Base-by-base conservation (phyloP, 305 asterid species). In the Ajuga reptans region DNA sequence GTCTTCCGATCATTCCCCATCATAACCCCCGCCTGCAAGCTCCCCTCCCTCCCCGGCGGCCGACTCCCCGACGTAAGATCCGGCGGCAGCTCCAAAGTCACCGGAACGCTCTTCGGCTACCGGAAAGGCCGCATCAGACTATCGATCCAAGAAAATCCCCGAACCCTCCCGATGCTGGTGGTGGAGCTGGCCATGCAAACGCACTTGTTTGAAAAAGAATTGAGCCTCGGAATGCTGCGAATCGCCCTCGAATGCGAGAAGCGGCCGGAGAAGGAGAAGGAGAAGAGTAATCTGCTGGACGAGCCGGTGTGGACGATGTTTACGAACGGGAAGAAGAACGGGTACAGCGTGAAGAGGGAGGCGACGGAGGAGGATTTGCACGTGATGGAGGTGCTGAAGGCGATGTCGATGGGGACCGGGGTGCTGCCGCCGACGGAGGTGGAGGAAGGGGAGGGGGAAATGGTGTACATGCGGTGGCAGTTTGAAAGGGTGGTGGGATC, bases 321-420 rank as follows among this genome's bases (percentile, higher is more conserved):
- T 27, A 66, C 83, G n/a, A 89, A 89, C 12, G 92, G 96, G 72
- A 84, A 83, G 64, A 89, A 86, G 58, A 62, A 43, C n/a, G 96
- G 96, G 7, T 82, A 79, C 46, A 84, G 88, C 1, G 54, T 76
- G 5, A 79, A 75, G 39, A 59, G 95, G 68, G 91, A 84, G 15
- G 84, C 89, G 0, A 79, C 86, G 6, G 92, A 83, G 71, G 96
- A 87, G 66, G 96, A 89, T 67, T 41, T 89, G 54, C 59, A 82
- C 9, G 87, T 87, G n/a, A 89, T 87, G 95, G 96, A 89, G 77
- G 81, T 87, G 54, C 75, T 89, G 18, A 84, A 81, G 81, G 82
- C 85, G 24, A 83, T 82, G 72, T 87, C 95, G 0, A 86, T 86
- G 95, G 96, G 96, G 4, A 90, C 92, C 6, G 95, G 92, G 15